Evolutionary conservation across 306 rosid genomes (phyloP), one percentile per base, ranked within the genome.

Genomic region (Coriaria nepalensis): DNA sequence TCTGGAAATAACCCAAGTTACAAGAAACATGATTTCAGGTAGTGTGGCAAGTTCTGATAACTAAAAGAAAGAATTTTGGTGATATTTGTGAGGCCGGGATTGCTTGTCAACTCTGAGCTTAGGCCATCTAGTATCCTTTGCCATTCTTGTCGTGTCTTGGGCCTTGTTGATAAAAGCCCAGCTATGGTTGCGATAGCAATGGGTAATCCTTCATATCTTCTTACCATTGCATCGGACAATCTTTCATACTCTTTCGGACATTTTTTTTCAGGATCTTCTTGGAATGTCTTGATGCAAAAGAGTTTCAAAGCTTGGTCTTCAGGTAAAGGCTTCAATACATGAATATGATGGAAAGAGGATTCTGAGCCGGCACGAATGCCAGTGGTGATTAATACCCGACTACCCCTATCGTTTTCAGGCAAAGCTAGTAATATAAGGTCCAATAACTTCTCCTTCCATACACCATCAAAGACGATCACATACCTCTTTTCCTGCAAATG

Each of bases 1-100:
- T 69, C 64, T 11, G 80, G 76, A 39, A 74, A 74, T 42, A 69
- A 38, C 59, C 76, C 55, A 8, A 69, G 43, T 45, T 74, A 69
- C 70, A 69, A 62, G 55, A 65, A 65, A 56, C 80, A 74, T 10
- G 60, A 43, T 52, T 69, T 69, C 35, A 74, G 68, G 33, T 69
- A 36, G 76, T 37, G 59, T 14, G 80, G 80, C 47, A 74, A 50
- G 50, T 69, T 73, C 50, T 50, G 62, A 13, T 65, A 65, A 29
- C 80, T 69, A 38, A 38, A 38, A 5, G 50, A 49, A 7, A 64
- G 4, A 8, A 56, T 56, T 49, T 40, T 56, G 29, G 10, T 9
- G 10, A 64, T 36, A 12, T 42, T 56, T 9, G 35, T 13, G 0
- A 56, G 53, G 4, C 56, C 47, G 5, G 49, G 36, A 38, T 56